Evolutionary conservation across 2,329 filamentous ascomycete species (phyloP).

Genomic region (Aureobasidium uvarum): DNA sequence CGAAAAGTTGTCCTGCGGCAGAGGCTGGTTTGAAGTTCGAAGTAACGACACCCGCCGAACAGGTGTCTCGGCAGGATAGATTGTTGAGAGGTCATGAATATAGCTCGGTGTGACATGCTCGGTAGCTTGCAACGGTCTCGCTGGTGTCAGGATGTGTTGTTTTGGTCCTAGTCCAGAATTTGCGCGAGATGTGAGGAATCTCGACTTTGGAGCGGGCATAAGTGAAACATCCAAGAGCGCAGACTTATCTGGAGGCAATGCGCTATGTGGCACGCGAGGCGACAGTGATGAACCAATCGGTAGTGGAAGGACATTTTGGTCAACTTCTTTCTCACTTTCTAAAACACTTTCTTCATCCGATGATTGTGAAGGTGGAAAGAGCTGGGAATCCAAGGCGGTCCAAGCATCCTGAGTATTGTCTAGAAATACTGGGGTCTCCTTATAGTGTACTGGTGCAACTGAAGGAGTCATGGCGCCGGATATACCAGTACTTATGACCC

Average conservation of each 20-base stretch:
- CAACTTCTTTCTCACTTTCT: neutral
- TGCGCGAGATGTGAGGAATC: neutral
- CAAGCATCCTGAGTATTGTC: conserved; percentile 48
- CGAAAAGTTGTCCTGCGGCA: neutral
- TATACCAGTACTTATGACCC: neutral
- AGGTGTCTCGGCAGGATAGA: neutral
- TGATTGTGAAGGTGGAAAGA: conserved; percentile 35
- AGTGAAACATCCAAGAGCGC: neutral
- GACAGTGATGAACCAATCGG: neutral
- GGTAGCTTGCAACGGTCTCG: neutral
- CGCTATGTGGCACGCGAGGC: neutral
- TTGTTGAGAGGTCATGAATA: neutral
- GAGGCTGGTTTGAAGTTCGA: neutral
- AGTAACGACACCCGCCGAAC: neutral
- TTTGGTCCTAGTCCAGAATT: neutral
- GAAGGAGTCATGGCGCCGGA: neutral
- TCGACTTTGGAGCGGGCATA: no score
- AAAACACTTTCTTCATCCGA: neutral
- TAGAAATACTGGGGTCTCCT: conserved; percentile 33
- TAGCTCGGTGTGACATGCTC: conserved; percentile 1
- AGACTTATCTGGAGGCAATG: conserved; percentile 3
- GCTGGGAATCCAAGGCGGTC: conserved; percentile 44
- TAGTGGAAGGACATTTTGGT: neutral
- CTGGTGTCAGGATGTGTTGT: neutral
- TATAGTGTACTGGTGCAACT: neutral